Base-by-base conservation (phyloP, 441 rosid species). In the Corymbia citriodora region DNA sequence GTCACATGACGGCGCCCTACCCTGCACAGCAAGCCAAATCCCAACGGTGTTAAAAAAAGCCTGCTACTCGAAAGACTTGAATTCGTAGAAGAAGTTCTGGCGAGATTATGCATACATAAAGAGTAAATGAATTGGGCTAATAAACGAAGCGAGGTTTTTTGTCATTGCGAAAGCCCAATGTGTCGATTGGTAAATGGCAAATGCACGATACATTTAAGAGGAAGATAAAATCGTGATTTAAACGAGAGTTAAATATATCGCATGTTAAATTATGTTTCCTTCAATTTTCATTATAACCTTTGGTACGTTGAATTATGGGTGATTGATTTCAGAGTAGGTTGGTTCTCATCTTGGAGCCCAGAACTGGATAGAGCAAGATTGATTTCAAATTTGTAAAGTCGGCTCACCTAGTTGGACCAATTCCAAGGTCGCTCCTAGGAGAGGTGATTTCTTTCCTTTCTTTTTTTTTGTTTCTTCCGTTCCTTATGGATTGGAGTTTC, bases 81-180 rank as follows among this genome's bases (percentile, higher is more conserved):
- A 33, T 72, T 18, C 6, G 2, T 33, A 19, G 12, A 1, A 10
- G 4, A 5, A 36, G 82, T 4, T 18, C 14, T 5, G 18, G 48
- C 13, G 0, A 31, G 2, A n/a, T 65, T 1, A 15, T 16, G 3
- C n/a, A 5, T n/a, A 65, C 0, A 15, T 4, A 5, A n/a, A 16
- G 23, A 16, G 7, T 4, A 16, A 15, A 31, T 68, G 31, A 16
- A 15, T 5, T 0, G 0, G 1, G 3, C 4, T n/a, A 2, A 31
- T 5, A 31, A 10, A 33, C 19, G 31, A 68, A 3, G 3, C 0
- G 3, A 16, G 21, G 15, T 31, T 3, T 12, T 68, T 31, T 31
- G 5, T 2, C 9, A 16, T 1, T 0, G 0, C 9, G 12, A 68
- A 68, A 8, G 8, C 27, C 9, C 27, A 1, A 70, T 1, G 11